phyloP scores from a whole-genome alignment of 768 basidiomycete genomes.

The Imleria badia region DNA sequence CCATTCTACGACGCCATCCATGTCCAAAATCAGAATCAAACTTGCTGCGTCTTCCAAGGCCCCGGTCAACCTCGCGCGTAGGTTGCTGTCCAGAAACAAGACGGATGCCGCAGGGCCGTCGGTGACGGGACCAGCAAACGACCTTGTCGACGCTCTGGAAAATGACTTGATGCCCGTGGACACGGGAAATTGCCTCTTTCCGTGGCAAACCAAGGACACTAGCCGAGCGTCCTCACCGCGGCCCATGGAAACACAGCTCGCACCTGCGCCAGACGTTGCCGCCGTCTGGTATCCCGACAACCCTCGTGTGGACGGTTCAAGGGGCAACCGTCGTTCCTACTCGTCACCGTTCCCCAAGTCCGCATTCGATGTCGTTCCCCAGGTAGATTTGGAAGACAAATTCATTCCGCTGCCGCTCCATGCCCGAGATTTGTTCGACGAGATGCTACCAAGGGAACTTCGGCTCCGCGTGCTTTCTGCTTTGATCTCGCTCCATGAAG shows the following conservation, averaged over 20 bases:
- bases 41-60: constrained; percentile 41
- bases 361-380: constrained; percentile 57
- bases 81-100: constrained; percentile 48
- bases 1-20: constrained; percentile 45
- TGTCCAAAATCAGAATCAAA: constrained; percentile 49
- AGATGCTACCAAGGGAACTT: constrained; percentile 69
- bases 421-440: constrained; percentile 64
- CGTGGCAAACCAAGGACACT: constrained; percentile 42
- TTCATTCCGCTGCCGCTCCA: constrained; percentile 48
- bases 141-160: constrained; percentile 8
- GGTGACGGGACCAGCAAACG: neutral
- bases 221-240: constrained; percentile 12
- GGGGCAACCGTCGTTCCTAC: constrained; percentile 57
- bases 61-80: constrained; percentile 56
- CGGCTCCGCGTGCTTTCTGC: constrained; percentile 56
- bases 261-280: constrained; percentile 4
- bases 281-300: constrained; percentile 16
- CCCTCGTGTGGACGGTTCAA: constrained; percentile 31
- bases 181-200: constrained; percentile 38
- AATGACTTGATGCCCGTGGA: constrained; percentile 26
- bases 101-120: constrained; percentile 17
- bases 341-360: constrained; percentile 65
- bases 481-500: constrained; percentile 58
- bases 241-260: constrained; percentile 16
- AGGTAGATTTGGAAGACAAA: constrained; percentile 42